phyloP scores from a whole-genome alignment of 371 early-diverging fungal genomes.

The Rhizopus sp. region DNA sequence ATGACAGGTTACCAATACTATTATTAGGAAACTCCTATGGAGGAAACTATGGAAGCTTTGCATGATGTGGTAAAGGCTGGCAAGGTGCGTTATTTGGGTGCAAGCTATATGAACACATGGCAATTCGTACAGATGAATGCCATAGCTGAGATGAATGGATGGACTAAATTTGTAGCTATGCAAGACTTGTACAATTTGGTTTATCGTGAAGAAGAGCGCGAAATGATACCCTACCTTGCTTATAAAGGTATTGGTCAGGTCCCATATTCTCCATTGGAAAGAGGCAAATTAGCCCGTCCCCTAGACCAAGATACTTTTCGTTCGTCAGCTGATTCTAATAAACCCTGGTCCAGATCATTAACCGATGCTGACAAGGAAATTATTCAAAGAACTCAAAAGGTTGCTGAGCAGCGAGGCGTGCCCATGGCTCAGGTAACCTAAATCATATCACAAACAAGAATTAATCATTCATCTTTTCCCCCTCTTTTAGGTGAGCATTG shows the following conservation, averaged over 20 bases:
- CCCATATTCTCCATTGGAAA: constrained; percentile 59
- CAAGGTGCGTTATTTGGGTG: constrained; percentile 48
- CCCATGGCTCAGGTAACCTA: too few species aligned
- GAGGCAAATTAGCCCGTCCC: constrained; percentile 30
- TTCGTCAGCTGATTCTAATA: constrained; percentile 4
- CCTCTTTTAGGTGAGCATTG: constrained; percentile 21
- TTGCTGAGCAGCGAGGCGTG: too few species aligned
- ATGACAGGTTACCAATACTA: neutral
- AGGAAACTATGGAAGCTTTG: constrained; percentile 55
- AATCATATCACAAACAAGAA: constrained; percentile 12
- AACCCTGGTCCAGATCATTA: constrained; percentile 4
- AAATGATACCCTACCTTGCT: constrained; percentile 53
- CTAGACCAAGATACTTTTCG: constrained; percentile 29
- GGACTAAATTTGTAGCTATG: constrained; percentile 55
- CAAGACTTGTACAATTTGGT: constrained; percentile 55
- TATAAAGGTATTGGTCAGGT: constrained; percentile 47
- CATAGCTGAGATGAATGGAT: constrained; percentile 52
- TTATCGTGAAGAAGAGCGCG: constrained; percentile 66
- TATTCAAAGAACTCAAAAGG: too few species aligned
- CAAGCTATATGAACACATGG: constrained; percentile 29
- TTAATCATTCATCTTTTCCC: neutral
- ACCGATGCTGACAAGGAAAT: too few species aligned
- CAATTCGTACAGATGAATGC: constrained; percentile 41
- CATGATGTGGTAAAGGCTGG: constrained; percentile 46
- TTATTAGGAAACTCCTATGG: constrained; percentile 37